Base-by-base conservation (phyloP, 2,329 filamentous ascomycete species). In the Pseudocercospora cruenta region DNA sequence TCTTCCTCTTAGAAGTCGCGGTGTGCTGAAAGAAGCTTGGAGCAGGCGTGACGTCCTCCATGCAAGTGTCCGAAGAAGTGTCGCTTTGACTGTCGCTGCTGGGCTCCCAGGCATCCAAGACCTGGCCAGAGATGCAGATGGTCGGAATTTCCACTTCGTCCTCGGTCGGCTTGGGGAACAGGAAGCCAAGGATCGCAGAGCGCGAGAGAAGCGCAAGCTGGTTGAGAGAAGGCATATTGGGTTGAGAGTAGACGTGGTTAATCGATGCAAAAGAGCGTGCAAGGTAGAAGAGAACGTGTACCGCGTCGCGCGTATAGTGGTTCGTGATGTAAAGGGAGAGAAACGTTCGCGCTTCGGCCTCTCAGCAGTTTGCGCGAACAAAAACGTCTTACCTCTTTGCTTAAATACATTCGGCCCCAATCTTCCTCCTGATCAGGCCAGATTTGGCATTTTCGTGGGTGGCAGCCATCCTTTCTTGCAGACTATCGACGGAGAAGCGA, bases 381-480 rank as follows among this genome's bases (percentile, higher is more conserved):
- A 55, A 4, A 43, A 43, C 39, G 39, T 43, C 5, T 43, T n/a
- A 33, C 51, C 51, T 55, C 22, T 33, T 28, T 14, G 9, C 51
- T 55, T 55, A 55, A 55, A 55, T 55, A 55, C 51, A 28, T 26
- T 55, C 51, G 51, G 51, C 51, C 51, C 51, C 51, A 33, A 55
- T n/a, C 26, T 16, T 33, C 26, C 51, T 19, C 51, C 51, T 33
- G 51, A 55, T 31, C 22, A 31, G 51, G 12, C 51, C 51, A 19
- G 26, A 55, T 28, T 31, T 55, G 51, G 51, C 51, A 26, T 28
- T 19, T 31, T 55, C 51, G 51, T 55, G 51, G 10, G 16, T 16
- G 51, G 19, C 26, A 55, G 51, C 51, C 51, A 55, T 33, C 26
- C 51, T 55, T 55, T 26, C 24, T 33, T 55, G 51, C 51, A 33